Evolutionary conservation across 306 rosid genomes (phyloP), one percentile per base, ranked within the genome.

Genomic region (Sechiopsis laciniata): DNA sequence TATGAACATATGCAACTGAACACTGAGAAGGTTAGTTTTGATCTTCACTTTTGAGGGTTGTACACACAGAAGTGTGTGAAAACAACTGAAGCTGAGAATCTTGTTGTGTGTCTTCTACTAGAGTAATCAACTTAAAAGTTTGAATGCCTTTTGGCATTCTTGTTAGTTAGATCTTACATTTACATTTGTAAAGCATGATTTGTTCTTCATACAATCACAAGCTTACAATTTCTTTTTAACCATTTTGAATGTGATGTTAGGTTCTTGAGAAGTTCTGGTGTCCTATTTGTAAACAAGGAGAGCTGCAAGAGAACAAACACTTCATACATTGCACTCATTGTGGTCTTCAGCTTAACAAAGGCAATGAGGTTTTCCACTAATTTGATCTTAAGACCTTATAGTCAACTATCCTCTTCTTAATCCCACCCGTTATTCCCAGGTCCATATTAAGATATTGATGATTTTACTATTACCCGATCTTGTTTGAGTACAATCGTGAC

Each of bases 251-350:
- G 59, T 74, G 46, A 74, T 72, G 46, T 59, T 83, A 87, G 93
- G 79, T 42, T 46, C 66, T 26, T 12, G 40, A 56, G 57, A 77
- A 87, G 77, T 76, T 89, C 78, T 88, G 96, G 96, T 92, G 97
- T 81, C 97, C 97, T 52, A 78, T 92, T 10, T 92, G 97, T 79
- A 92, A 86, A 82, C 86, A 78, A 62, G 97, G 97, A 68, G 82
- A 86, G 68, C 83, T 92, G 69, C 79, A 77, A 80, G 95, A 92
- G 82, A 80, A 40, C 74, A 59, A 64, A 58, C 61, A 50, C 73
- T 78, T 52, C 73, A 86, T 92, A 75, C 72, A 72, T 59, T 92
- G 96, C 76, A 77, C 75, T 40, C 67, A 16, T 10, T 92, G 97
- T 74, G 80, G 85, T 70, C 78, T 91, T 81, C 82, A 73, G 80